phyloP scores from a whole-genome alignment of 2,329 filamentous ascomycete genomes.

The Penicillium corylophilum region DNA sequence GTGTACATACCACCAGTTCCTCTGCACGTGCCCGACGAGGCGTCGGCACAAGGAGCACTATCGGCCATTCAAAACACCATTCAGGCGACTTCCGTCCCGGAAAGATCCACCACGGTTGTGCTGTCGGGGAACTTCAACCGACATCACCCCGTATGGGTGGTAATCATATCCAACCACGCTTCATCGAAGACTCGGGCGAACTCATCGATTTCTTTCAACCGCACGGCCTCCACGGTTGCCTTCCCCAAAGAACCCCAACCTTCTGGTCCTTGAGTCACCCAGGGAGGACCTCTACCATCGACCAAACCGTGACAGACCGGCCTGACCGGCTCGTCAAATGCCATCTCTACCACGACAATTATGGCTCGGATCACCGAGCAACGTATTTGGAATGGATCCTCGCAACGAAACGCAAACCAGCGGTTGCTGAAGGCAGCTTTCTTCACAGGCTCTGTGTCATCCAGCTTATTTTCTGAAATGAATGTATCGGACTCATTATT shows the following conservation, averaged over 20 bases:
- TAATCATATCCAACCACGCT: background rate
- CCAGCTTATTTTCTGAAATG: no score
- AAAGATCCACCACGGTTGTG: background rate
- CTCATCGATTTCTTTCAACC: background rate
- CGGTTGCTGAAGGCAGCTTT: no score
- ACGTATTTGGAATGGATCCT: background rate
- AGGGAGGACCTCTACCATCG: background rate
- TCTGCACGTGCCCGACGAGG: background rate
- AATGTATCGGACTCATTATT: no score
- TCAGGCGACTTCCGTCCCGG: no score
- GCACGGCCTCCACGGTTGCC: background rate
- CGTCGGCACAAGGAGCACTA: background rate
- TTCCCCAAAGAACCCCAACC: background rate
- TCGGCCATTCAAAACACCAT: background rate
- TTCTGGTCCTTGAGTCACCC: background rate
- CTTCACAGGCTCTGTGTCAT: no score
- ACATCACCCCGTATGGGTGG: background rate
- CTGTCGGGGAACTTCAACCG: background rate
- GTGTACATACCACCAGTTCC: conserved; percentile 9
- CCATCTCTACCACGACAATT: background rate
- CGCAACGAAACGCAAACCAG: no score
- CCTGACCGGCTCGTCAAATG: background rate
- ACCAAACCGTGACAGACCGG: background rate
- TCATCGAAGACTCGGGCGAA: background rate
- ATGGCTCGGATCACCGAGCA: background rate